A percentile compares a stretch with the other conserved stretches of the same genome.
phyloP scores from a whole-genome alignment of 192 early-diverging fungal species.

The Coemansia sp. region DNA sequence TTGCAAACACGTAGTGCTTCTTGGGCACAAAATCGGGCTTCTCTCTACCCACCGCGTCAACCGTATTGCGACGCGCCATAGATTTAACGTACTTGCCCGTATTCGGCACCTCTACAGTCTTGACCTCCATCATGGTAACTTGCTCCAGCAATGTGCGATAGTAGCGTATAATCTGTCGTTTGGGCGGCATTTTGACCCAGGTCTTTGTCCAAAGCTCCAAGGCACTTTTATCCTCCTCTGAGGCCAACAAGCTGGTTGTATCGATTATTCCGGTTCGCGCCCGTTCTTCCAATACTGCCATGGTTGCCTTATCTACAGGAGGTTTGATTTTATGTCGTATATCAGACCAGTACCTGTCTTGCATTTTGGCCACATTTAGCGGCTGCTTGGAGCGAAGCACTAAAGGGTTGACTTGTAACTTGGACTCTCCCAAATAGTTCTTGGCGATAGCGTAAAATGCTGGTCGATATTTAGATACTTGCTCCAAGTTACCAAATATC shows the following conservation, averaged over 20 bases:
- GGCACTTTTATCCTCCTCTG: not conserved
- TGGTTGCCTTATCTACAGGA: conserved; percentile 31
- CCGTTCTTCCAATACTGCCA: conserved; percentile 36
- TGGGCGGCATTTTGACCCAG: conserved; percentile 43
- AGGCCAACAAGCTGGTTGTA: not conserved
- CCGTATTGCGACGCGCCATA: conserved; percentile 15
- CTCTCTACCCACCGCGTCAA: conserved; percentile 6
- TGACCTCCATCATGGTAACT: conserved; percentile 29
- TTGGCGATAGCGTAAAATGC: conserved; percentile 47
- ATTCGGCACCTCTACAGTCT: conserved; percentile 17
- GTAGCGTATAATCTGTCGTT: conserved; percentile 26
- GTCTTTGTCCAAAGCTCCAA: conserved; percentile 30
- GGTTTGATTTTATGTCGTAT: conserved; percentile 23
- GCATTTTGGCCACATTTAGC: conserved; percentile 49
- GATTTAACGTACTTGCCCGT: conserved; percentile 11
- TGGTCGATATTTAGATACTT: conserved; percentile 38
- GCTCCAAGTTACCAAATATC: conserved; percentile 35
- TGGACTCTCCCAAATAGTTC: conserved; percentile 25
- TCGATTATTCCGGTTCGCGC: conserved; percentile 25
- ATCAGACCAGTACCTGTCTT: conserved; percentile 35
- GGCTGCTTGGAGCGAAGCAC: conserved; percentile 30
- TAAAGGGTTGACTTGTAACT: conserved; percentile 23
- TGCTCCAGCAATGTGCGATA: conserved; percentile 34
- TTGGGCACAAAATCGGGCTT: conserved; percentile 26
- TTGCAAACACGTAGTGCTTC: conserved; percentile 20